A percentile compares a stretch with the other conserved stretches of the same genome.
Conservation (phyloP, 129 eudicot genomes). For the Smallanthus sonchifolius region DNA sequence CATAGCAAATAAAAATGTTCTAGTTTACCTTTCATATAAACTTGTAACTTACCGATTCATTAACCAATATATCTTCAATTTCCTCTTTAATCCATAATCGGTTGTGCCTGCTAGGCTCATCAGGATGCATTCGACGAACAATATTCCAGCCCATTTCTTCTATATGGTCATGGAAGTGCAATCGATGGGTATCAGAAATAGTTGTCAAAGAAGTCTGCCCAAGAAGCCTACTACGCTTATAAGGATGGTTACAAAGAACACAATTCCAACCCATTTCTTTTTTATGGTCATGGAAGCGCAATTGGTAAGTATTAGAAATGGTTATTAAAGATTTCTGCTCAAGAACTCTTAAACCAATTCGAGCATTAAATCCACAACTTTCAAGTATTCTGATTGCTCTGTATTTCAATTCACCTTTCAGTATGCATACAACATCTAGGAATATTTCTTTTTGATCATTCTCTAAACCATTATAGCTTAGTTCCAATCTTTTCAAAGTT, state of each 20-base stretch:
- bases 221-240: not conserved
- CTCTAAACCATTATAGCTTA: conserved; percentile 7
- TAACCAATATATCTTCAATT: conserved; percentile 1
- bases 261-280: conserved; percentile 1
- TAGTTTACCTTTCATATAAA: not conserved
- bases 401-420: not conserved
- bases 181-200: not conserved
- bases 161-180: conserved; percentile 12
- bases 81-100: conserved; percentile 7
- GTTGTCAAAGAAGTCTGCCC: not conserved
- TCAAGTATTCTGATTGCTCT: not conserved
- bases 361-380: conserved; percentile 15
- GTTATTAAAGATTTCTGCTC: conserved; percentile 15
- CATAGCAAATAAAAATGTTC: not conserved
- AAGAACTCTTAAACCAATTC: not conserved
- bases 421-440: conserved; percentile 5
- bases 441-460: conserved; percentile 2
- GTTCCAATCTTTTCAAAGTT: conserved; percentile 1
- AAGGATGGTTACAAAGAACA: not conserved
- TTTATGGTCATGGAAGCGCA: conserved; percentile 10
- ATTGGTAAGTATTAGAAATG: not conserved
- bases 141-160: conserved; percentile 12
- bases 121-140: not conserved
- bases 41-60: not conserved
- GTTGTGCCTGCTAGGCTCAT: conserved; percentile 4